These are phyloP conservation scores for Micractinium sp. DNA, from an alignment of 139 green algal genomes.

Conservation along the genomic window DNA sequence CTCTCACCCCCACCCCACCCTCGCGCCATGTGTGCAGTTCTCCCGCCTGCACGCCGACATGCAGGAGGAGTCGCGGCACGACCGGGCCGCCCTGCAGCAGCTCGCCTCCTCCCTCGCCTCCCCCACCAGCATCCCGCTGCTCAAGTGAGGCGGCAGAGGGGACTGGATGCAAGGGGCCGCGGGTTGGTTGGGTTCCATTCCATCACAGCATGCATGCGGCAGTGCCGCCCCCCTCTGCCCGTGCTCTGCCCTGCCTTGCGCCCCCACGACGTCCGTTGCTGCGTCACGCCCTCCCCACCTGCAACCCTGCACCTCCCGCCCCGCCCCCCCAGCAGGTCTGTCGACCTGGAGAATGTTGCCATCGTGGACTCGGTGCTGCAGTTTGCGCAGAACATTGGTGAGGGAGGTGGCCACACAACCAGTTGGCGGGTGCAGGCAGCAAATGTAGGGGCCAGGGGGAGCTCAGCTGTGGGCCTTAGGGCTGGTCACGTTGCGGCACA, in stretches of 20 bases:
- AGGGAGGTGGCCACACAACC: no score
- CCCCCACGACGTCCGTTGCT: no score
- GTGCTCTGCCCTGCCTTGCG: not conserved
- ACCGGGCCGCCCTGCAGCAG: conserved; percentile 9
- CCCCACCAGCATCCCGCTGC: conserved; percentile 8
- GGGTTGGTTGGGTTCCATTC: not conserved
- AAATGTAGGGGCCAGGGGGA: no score
- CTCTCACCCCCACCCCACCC: not conserved
- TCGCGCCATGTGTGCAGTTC: not conserved
- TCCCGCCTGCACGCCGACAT: conserved; percentile 15
- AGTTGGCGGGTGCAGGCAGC: not conserved
- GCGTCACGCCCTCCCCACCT: not conserved
- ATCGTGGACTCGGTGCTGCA: conserved; percentile 24
- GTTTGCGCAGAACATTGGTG: conserved; percentile 21
- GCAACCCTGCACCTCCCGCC: no score
- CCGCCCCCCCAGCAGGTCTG: not conserved
- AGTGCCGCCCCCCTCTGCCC: not conserved
- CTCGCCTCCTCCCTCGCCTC: not conserved
- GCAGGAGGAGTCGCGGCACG: conserved; percentile 17
- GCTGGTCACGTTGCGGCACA: no score
- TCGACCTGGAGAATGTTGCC: conserved; percentile 19
- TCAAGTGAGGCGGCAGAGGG: not conserved
- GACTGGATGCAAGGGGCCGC: not conserved
- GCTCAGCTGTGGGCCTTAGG: no score
- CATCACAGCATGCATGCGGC: no score